Evolutionary conservation across 495 filamentous ascomycete genomes (phyloP).

Genomic region (Aspergillus taichungensis): DNA sequence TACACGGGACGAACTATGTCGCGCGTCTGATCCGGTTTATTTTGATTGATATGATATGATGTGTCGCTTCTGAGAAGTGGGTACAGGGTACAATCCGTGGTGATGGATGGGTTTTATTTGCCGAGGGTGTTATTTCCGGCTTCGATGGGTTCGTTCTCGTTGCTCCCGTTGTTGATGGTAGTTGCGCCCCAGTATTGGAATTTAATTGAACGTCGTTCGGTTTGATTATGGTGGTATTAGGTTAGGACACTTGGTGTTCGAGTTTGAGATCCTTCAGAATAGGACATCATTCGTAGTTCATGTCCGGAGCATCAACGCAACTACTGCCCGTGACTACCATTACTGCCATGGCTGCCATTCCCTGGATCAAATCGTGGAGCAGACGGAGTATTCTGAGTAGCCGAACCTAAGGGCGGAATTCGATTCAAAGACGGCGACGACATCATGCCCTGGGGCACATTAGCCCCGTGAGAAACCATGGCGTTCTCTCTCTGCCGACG

Average conservation of each 20-base stretch:
- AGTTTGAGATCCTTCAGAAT: too few relatives aligned
- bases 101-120: slow-evolving; percentile 5
- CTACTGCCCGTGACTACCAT: not conserved
- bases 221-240: too few relatives aligned
- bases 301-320: too few relatives aligned
- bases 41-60: not conserved
- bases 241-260: too few relatives aligned
- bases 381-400: slow-evolving; percentile 5
- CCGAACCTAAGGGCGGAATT: slow-evolving; percentile 27
- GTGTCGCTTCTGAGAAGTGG: not conserved
- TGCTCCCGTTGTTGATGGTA: too few relatives aligned
- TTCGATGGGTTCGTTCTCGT: not conserved
- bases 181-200: too few relatives aligned
- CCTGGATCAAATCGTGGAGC: slow-evolving; percentile 17
- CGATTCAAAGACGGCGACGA: slow-evolving; percentile 34
- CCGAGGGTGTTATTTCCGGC: slow-evolving; percentile 10
- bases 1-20: too few relatives aligned
- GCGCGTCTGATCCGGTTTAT: too few relatives aligned
- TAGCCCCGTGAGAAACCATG: slow-evolving; percentile 17
- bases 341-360: not conserved
- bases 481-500: slow-evolving; percentile 35
- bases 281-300: too few relatives aligned
- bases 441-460: slow-evolving; percentile 21
- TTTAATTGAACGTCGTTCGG: not conserved
- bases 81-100: not conserved